Evolutionary conservation across 192 early-diverging fungal species (phyloP), one percentile per base, ranked within the genome.

Genomic region (Linnemannia exigua): DNA sequence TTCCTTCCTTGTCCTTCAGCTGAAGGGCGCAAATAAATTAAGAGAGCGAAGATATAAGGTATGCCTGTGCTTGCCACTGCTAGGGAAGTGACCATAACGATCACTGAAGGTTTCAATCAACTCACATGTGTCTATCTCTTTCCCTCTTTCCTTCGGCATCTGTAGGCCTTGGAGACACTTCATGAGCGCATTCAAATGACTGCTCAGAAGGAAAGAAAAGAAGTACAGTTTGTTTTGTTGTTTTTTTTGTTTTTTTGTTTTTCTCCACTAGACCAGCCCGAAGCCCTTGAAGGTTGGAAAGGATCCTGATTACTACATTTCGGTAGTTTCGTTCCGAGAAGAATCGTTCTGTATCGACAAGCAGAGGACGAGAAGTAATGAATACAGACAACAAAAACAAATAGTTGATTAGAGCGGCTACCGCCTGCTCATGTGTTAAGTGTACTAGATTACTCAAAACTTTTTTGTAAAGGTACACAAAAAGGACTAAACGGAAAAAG

Each of bases 251-350:
- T n/a, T n/a, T n/a, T n/a, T 7, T 9, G 52, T 54, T n/a, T 63
- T 44, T 63, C 58, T 63, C 58, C 25, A 63, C 28, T 63, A 14
- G 9, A n/a, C 54, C 58, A n/a, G 58, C 31, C 31, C 58, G 25
- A 63, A 63, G 28, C 7, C n/a, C 8, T n/a, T n/a, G 51, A 54
- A 61, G 50, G 50, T 15, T 19, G 12, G 25, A 9, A 15, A 63
- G 58, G 31, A 63, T 63, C 31, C 28, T 63, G 58, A 63, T 63
- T n/a, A 63, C 58, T 63, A 63, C 58, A 63, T 14, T 28, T 63
- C 58, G 58, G 58, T 25, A 63, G 25, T 63, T 31, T 63, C 58
- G 12, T 31, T 63, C 58, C 58, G 58, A 63, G 58, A 63, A 63
- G 9, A 9, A 63, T 63, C 3, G n/a, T 31, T 63, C 9, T 63